Base-by-base conservation (phyloP, 148 eudicot genomes). In the Rhododendron mucronatum region DNA sequence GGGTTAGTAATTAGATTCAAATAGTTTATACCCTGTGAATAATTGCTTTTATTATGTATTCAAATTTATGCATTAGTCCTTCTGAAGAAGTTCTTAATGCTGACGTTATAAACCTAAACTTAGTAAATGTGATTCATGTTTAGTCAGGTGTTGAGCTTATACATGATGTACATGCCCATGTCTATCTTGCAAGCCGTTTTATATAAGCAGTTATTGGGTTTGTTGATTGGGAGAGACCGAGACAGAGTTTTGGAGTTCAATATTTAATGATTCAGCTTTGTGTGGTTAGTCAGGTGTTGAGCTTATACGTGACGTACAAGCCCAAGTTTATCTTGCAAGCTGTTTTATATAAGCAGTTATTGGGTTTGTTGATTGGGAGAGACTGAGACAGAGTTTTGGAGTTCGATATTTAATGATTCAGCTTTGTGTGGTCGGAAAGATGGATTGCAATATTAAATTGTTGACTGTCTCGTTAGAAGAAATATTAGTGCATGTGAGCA, bases 1-100 rank as follows among this genome's bases (percentile, higher is more conserved):
- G 86, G 99, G 99, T 96, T 81, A 82, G 93, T 67, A 44, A 44
- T 82, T 51, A 13, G 23, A 47, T 11, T 37, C 0, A 15, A 9
- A n/a, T n/a, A 7, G 30, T 67, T 20, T 84, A 51, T 48, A 9
- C 23, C 16, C 14, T 57, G 30, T 4, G 23, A 74, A 18, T 35
- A 30, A 74, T 12, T 3, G 35, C 37, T 74, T 74, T 35, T 6
- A 74, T 35, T 44, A 85, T 1, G 75, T 2, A 9, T 77, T 28
- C 81, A 78, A 77, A 57, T 23, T 61, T 51, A 9, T 63, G 39
- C 41, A 45, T 63, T 79, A 23, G 35, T 21, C 23, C 28, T 28
- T 81, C 11, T 20, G 3, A 30, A 85, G 8, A 79, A 85, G 77
- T 74, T 55, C 63, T 51, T 6, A 51, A 51, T 5, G 35, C 37